Conservation (phyloP, 805 yeast species). For the Yarrowia sp. region DNA sequence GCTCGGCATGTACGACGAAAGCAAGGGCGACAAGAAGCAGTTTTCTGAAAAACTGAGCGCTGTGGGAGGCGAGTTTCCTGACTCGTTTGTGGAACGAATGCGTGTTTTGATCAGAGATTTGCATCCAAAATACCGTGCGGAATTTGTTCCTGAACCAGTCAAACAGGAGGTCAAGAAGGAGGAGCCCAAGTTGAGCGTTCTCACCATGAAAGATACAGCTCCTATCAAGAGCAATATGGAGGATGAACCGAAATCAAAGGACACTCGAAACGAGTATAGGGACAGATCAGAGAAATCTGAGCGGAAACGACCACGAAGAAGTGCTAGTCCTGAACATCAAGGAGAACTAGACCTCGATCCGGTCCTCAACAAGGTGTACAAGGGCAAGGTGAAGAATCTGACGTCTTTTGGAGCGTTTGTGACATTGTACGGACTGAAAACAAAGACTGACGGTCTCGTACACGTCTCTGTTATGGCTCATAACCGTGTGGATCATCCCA, state of each 20-base stretch:
- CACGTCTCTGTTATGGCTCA: constrained; percentile 66
- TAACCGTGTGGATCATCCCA: constrained; percentile 55
- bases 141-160: neutral
- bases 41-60: constrained; percentile 44
- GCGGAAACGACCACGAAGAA: neutral
- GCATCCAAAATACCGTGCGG: constrained; percentile 37
- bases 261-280: neutral
- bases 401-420: constrained; percentile 80
- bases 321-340: constrained; percentile 32
- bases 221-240: constrained; percentile 4
- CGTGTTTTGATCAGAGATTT: constrained; percentile 36
- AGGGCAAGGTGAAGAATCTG: constrained; percentile 59
- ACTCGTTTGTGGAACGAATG: constrained; percentile 35
- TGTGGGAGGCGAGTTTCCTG: constrained; percentile 47
- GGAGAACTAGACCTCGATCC: constrained; percentile 35
- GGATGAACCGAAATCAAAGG: constrained; percentile 21
- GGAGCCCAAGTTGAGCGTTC: neutral
- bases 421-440: constrained; percentile 45
- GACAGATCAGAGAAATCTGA: neutral
- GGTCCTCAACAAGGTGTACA: constrained; percentile 49
- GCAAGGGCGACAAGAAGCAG: constrained; percentile 37
- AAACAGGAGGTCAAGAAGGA: constrained; percentile 8
- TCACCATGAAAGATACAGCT: neutral
- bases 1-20: constrained; percentile 41
- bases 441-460: constrained; percentile 53